Base-by-base conservation (phyloP, 305 asterid genomes). In the Fraxinus paxiana region DNA sequence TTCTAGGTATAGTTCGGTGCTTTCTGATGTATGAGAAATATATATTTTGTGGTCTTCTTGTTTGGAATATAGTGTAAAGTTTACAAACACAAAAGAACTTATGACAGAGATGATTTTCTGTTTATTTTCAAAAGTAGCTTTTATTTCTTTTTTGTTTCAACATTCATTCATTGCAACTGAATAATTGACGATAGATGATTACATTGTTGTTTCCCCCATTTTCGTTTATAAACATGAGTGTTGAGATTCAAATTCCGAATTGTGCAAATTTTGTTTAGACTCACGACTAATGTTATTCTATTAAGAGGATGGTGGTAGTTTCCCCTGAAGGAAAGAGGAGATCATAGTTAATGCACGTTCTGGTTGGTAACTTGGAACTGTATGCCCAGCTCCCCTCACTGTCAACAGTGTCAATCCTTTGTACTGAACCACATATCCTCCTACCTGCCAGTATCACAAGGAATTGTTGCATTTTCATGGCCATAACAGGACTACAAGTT, bases 301-400 rank as follows among this genome's bases (percentile, higher is more conserved):
- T 61, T 1, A 61, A 61, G 71, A 22, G 71, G 71, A 61, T 61
- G 85, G 86, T 35, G 87, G 89, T 59, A 84, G 82, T 81, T 79
- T 37, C 83, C 88, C 88, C 76, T 78, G 24, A 20, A 87, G 86
- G 76, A 88, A 87, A 8, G 87, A 86, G 2, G 90, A 78, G 41
- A 87, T 43, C 35, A 87, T 75, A 22, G 84, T 43, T 3, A 85
- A 65, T 0, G 89, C 90, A 67, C 90, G 86, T n/a, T 81, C 84
- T 82, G 88, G 91, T 75, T 88, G 86, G 81, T 85, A 84, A 75
- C 85, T 86, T 0, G 90, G 88, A 65, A 87, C 90, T n/a, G 63
- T 69, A 79, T 87, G 90, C n/a, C 90, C 92, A 0, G 87, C 89
- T 63, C 87, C 89, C 81, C 90, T 89, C 41, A 89, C 90, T 24